These are phyloP conservation scores for Penicillium sp. DNA, from an alignment of 2,329 filamentous ascomycete genomes.

Conservation along the genomic window DNA sequence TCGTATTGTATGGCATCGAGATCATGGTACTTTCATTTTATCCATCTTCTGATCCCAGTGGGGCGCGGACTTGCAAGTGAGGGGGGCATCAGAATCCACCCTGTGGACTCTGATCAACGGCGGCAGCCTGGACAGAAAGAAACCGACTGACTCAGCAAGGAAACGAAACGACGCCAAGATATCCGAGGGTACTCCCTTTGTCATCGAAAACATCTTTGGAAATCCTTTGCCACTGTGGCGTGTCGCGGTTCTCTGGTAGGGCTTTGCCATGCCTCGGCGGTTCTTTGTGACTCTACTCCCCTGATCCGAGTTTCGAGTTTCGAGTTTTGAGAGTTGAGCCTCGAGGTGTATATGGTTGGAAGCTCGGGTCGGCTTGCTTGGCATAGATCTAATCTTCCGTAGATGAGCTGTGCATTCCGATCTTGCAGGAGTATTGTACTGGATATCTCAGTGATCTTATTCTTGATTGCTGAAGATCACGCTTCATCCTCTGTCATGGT, in stretches of 20 bases:
- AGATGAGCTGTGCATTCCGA: background rate
- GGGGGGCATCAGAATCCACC: too few relatives aligned
- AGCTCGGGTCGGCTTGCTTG: background rate
- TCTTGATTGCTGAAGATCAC: too few relatives aligned
- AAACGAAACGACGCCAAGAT: background rate
- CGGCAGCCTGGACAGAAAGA: background rate
- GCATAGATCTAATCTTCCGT: background rate
- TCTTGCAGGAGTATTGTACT: too few relatives aligned
- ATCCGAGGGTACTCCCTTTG: background rate
- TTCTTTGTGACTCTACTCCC: background rate
- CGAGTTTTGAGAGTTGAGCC: background rate
- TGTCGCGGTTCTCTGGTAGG: background rate
- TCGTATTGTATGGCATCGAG: background rate
- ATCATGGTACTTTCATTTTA: background rate
- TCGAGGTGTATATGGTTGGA: background rate
- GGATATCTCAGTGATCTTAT: too few relatives aligned
- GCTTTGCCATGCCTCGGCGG: background rate
- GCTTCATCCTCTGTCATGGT: too few relatives aligned
- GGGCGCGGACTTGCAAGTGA: background rate
- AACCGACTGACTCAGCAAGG: background rate
- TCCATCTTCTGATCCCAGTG: background rate
- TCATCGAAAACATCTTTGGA: background rate
- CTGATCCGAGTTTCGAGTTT: background rate
- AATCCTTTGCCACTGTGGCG: background rate
- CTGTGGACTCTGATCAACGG: too few relatives aligned